Percentiles rank a stretch among this genome's conserved stretches.
phyloP scores from a whole-genome alignment of 2,329 filamentous ascomycete genomes.

The Byssochlamys sp. region DNA sequence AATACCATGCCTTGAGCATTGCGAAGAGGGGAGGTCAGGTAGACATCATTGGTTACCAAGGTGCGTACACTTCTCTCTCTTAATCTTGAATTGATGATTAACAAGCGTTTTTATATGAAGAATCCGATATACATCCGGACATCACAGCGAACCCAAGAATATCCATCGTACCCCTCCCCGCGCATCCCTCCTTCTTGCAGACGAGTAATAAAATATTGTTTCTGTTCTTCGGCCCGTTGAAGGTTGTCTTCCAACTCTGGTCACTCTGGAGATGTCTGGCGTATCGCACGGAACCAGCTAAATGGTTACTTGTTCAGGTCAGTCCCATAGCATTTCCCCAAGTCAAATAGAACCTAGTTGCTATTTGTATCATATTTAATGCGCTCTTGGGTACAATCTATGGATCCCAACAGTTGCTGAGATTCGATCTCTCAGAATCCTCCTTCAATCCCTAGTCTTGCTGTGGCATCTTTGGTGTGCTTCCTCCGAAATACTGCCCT shows the following conservation, averaged over 20 bases:
- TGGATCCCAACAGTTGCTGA: not conserved
- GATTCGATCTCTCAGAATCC: slow-evolving; percentile 57
- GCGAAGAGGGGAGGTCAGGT: slow-evolving; percentile 71
- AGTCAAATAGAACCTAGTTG: not conserved
- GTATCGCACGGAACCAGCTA: slow-evolving; percentile 62
- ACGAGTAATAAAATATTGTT: slow-evolving; percentile 65
- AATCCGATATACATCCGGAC: slow-evolving; percentile 72
- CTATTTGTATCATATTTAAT: not conserved
- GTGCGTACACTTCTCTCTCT: slow-evolving; percentile 35
- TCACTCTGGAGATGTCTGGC: slow-evolving; percentile 62
- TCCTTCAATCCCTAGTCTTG: slow-evolving; percentile 83
- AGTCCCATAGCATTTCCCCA: slow-evolving; percentile 7
- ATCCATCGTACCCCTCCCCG: slow-evolving; percentile 58
- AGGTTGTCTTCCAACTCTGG: slow-evolving; percentile 73
- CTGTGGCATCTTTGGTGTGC: slow-evolving; percentile 62
- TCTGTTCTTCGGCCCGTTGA: slow-evolving; percentile 66
- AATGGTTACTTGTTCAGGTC: slow-evolving; percentile 78
- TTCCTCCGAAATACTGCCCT: slow-evolving; percentile 69
- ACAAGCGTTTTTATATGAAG: slow-evolving; percentile 33
- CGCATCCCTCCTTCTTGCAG: slow-evolving; percentile 57
- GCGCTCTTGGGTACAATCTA: not conserved
- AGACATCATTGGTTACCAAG: slow-evolving; percentile 78
- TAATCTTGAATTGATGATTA: not conserved
- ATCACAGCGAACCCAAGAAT: slow-evolving; percentile 61
- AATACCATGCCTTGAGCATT: slow-evolving; percentile 91